Conservation (phyloP, 2,329 filamentous ascomycete genomes). For the Botryotinia narcissicola region DNA sequence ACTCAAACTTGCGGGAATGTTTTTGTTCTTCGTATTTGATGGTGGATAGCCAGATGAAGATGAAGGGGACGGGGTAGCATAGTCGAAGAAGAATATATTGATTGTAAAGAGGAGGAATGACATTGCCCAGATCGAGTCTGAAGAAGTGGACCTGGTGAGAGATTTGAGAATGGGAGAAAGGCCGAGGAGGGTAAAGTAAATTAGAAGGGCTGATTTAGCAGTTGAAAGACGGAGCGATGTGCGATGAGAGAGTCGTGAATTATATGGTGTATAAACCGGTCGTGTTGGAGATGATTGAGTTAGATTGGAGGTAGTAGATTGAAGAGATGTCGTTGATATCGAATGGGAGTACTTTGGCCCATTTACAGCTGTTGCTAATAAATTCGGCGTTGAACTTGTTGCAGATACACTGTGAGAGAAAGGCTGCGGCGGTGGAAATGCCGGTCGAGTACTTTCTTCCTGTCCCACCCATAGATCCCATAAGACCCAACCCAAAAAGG, state of each 20-base stretch:
- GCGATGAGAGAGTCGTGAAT: constrained; percentile 35
- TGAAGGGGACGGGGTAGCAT: constrained; percentile 53
- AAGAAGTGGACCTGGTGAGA: constrained; percentile 87
- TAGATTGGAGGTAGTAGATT: constrained; percentile 41
- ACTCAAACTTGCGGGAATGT: constrained; percentile 62
- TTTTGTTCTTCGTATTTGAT: constrained; percentile 28
- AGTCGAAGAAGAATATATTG: constrained; percentile 98
- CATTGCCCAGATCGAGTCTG: constrained; percentile 96
- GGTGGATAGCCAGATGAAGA: constrained; percentile 48
- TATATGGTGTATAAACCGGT: constrained; percentile 36
- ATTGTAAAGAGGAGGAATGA: constrained; percentile 89
- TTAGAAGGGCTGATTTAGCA: constrained; percentile 86
- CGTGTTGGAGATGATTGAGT: constrained; percentile 56
- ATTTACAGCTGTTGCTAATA: constrained; percentile 20
- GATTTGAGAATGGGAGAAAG: constrained; percentile 95
- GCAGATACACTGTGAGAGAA: constrained; percentile 29
- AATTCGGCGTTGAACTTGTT: constrained; percentile 34
- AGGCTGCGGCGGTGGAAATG: constrained; percentile 18
- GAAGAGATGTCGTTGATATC: constrained; percentile 17
- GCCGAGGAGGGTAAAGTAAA: constrained; percentile 88
- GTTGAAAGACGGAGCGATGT: constrained; percentile 70
- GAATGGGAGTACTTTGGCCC: constrained; percentile 3
- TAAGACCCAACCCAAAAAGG: constrained; percentile 81
- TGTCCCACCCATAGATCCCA: constrained; percentile 90
- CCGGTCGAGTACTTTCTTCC: constrained; percentile 48